Base-by-base conservation (phyloP, 2,329 filamentous ascomycete genomes). In the Xylariomycetidae sp. region DNA sequence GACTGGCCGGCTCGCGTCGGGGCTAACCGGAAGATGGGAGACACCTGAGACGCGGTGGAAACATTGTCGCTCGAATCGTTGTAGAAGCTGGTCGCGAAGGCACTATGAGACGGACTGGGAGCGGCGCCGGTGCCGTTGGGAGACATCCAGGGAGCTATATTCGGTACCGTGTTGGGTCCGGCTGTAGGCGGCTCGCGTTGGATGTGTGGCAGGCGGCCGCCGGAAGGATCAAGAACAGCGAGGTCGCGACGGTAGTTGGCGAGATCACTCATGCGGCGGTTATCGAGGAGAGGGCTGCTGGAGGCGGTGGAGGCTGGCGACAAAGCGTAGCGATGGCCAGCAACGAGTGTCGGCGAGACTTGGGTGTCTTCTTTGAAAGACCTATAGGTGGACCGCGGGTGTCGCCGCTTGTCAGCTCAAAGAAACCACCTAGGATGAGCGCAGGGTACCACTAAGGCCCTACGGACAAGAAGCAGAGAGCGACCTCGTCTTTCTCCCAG, bases 51-150 rank as follows among this genome's bases (percentile, higher is more conserved):
- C 19, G 61, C 58, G 16, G 67, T 53, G 10, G 74, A 77, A 34
- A 83, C 54, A 52, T 80, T 82, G 51, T 89, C 85, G 64, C 73
- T 82, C 20, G 82, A 86, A 54, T 88, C 81, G 58, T 88, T 79
- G 62, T 78, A 84, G 60, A 88, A 88, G 57, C 69, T 83, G 30
- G 71, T 74, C 23, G 63, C 56, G 53, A 68, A 60, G 23, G 51
- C 45, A 41, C 51, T 58, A 31, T 53, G 58, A 37, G 63, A 55
- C 34, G 57, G 52, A 29, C 53, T 50, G 34, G 62, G 52, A 32
- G 54, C 53, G 36, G 57, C 48, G 31, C 37, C 52, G 20, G n/a
- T n/a, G 41, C 51, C 60, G 53, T 59, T 64, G 34, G 59, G 51
- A 37, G 68, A 61, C 67, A 74, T 74, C 76, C 77, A 81, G 18